These are phyloP conservation scores for Haplosporangium sp. DNA, from an alignment of 371 early-diverging fungal species.

Conservation along the genomic window DNA sequence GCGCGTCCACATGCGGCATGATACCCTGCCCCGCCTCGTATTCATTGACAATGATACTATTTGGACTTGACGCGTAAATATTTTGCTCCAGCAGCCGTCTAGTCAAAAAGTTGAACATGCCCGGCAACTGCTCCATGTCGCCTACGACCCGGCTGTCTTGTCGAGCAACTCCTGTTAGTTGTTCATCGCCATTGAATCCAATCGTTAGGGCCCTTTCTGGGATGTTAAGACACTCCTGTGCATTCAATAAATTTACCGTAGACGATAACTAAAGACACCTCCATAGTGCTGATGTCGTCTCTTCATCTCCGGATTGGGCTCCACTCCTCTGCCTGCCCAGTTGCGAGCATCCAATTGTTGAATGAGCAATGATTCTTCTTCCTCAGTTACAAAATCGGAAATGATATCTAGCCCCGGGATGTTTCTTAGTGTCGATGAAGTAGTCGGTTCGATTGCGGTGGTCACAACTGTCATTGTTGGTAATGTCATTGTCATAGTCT, in stretches of 20 bases:
- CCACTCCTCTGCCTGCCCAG: constrained; percentile 46
- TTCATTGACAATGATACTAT: constrained; percentile 78
- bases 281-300: constrained; percentile 83
- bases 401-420: constrained; percentile 24
- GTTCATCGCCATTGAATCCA: neutral
- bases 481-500: too few relatives aligned
- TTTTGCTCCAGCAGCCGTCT: constrained; percentile 43
- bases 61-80: constrained; percentile 61
- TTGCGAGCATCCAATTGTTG: constrained; percentile 29
- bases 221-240: neutral
- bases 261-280: constrained; percentile 74
- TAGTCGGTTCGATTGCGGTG: neutral
- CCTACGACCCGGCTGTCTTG: constrained; percentile 62
- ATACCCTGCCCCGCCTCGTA: constrained; percentile 77
- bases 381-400: constrained; percentile 30
- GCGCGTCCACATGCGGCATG: constrained; percentile 67
- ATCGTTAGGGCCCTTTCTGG: neutral
- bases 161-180: neutral
- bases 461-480: neutral
- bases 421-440: too few relatives aligned
- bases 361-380: constrained; percentile 36
- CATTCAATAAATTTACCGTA: constrained; percentile 58
- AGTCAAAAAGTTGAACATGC: constrained; percentile 57
- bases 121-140: constrained; percentile 68
- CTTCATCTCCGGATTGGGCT: constrained; percentile 80